Conservation (phyloP, 164 flowering plant genomes). For the Macadamia tetraphylla region DNA sequence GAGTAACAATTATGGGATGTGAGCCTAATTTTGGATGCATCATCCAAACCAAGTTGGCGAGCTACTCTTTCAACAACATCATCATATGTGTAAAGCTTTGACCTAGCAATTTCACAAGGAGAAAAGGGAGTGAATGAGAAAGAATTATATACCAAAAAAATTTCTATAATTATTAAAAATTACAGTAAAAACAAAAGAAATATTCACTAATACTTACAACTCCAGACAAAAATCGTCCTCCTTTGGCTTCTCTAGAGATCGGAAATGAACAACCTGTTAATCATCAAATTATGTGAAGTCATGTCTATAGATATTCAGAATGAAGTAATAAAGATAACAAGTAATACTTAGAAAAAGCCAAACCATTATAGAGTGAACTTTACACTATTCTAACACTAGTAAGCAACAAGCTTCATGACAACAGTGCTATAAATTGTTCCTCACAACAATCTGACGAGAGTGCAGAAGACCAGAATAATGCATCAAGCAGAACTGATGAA, state of each 20-base stretch:
- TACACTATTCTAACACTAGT: no score
- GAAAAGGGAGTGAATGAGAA: background rate
- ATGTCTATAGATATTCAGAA: no score
- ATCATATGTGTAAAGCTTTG: slow-evolving; percentile 69
- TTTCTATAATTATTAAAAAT: background rate
- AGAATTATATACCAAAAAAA: background rate
- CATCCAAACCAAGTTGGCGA: slow-evolving; percentile 64
- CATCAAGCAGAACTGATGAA: no score
- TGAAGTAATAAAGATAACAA: no score
- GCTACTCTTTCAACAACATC: slow-evolving; percentile 82
- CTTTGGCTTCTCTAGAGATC: slow-evolving; percentile 58
- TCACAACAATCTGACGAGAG: no score
- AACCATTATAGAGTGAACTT: no score
- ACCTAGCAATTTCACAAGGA: slow-evolving; percentile 28
- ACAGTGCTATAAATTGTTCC: no score
- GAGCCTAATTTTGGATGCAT: slow-evolving; percentile 72
- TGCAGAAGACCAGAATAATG: no score
- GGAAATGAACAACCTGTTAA: slow-evolving; percentile 57
- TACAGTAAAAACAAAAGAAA: background rate
- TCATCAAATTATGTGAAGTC: slow-evolving; percentile 3
- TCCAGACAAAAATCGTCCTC: slow-evolving; percentile 65
- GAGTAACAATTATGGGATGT: slow-evolving; percentile 77
- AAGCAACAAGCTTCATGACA: no score
- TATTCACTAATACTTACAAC: slow-evolving; percentile 33
- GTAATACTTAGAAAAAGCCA: no score